These are phyloP conservation scores for Corylus americana DNA, from an alignment of 306 rosid genomes.

Conservation along the genomic window DNA sequence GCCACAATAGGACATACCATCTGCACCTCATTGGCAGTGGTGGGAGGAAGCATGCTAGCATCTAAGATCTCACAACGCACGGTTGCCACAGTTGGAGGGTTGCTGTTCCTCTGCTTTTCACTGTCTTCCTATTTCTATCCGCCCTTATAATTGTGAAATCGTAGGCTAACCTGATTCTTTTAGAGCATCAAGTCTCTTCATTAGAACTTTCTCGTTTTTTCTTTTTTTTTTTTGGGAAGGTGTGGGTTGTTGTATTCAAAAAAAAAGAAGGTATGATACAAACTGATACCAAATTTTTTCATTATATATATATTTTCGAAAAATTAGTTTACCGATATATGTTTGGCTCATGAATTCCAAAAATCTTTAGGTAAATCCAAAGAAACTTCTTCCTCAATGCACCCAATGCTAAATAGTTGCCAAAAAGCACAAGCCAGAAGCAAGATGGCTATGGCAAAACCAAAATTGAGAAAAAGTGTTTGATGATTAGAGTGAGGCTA, in stretches of 20 bases:
- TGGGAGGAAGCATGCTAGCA: slow-evolving; percentile 97
- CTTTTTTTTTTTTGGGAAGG: neutral
- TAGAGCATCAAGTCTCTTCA: slow-evolving; percentile 28
- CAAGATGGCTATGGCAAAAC: too few species aligned
- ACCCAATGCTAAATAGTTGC: too few species aligned
- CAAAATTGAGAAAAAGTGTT: too few species aligned
- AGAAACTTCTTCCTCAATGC: too few species aligned
- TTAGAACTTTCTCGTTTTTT: slow-evolving; percentile 2
- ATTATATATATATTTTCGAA: neutral
- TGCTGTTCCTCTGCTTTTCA: slow-evolving; percentile 95
- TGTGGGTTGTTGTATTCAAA: neutral
- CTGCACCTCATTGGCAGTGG: slow-evolving; percentile 93
- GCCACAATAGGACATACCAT: slow-evolving; percentile 94
- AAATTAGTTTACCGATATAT: too few species aligned
- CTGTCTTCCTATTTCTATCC: slow-evolving; percentile 93
- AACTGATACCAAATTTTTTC: neutral
- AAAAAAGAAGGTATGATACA: neutral
- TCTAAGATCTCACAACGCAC: slow-evolving; percentile 96
- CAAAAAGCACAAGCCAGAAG: too few species aligned
- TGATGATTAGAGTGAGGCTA: too few species aligned
- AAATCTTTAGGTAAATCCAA: too few species aligned
- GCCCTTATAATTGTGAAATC: slow-evolving; percentile 56
- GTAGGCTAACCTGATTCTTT: slow-evolving; percentile 38
- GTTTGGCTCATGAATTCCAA: neutral
- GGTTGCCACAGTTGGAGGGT: slow-evolving; percentile 93